phyloP scores from a whole-genome alignment of 192 early-diverging fungal species.

The Linnemannia exigua region DNA sequence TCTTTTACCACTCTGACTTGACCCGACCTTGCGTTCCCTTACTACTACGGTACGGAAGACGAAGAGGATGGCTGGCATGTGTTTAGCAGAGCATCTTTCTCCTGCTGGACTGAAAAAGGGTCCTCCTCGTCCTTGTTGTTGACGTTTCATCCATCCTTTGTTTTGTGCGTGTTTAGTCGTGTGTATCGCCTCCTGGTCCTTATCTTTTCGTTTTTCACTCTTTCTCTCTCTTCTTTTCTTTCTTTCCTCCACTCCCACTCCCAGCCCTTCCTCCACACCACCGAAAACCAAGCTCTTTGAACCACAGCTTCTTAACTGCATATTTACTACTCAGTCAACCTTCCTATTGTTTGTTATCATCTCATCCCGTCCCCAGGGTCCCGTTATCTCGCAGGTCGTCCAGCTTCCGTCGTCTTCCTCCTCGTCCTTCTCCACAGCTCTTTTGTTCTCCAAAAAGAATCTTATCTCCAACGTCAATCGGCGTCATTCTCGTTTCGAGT shows the following conservation, averaged over 20 bases:
- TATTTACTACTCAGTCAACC: background rate
- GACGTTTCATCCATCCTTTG: background rate
- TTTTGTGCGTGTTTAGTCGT: conserved; percentile 20
- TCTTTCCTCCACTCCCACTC: background rate
- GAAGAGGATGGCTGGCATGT: conserved; percentile 24
- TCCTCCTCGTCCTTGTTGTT: background rate
- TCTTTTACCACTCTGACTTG: background rate
- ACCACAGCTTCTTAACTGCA: background rate
- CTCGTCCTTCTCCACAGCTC: background rate
- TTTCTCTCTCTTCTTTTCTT: conserved; percentile 12
- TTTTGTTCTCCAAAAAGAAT: conserved; percentile 8
- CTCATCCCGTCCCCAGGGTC: background rate
- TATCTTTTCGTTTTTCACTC: background rate
- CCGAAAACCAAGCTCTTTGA: background rate
- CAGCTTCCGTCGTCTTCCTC: background rate
- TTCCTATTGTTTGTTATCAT: background rate
- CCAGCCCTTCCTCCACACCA: conserved; percentile 10
- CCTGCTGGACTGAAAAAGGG: background rate
- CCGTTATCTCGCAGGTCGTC: conserved; percentile 33
- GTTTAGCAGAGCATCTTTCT: conserved; percentile 1
- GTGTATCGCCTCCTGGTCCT: conserved; percentile 10
- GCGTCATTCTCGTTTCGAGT: background rate
- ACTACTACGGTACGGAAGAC: too few species aligned
- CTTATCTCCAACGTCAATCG: conserved; percentile 5
- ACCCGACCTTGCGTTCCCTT: background rate